Conservation (phyloP, 495 filamentous ascomycete species). For the Achaetomiella virescens region DNA sequence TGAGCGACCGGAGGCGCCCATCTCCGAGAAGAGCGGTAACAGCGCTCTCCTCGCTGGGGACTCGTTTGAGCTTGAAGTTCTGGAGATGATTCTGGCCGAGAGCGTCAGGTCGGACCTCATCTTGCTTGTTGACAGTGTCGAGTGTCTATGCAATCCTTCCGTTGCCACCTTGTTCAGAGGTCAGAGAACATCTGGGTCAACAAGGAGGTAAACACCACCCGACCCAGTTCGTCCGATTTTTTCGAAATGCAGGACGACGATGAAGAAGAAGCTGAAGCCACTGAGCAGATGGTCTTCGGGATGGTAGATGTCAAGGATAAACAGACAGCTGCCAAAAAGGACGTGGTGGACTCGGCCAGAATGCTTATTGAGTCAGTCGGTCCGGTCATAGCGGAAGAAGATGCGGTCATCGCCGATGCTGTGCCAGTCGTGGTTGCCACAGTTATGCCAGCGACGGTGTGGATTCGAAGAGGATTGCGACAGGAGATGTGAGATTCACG, state of each 20-base stretch:
- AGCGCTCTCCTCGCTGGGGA: neutral
- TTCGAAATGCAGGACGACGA: neutral
- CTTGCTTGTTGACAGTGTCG: neutral
- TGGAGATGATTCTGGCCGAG: constrained; percentile 8
- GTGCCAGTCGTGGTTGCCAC: neutral
- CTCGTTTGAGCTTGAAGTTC: constrained; percentile 6
- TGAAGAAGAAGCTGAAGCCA: neutral
- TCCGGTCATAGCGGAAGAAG: neutral
- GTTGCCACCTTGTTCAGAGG: constrained; percentile 5
- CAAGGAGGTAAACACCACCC: neutral
- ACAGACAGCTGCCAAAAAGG: neutral
- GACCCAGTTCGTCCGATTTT: neutral
- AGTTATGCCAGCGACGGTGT: neutral
- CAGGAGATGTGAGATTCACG: neutral
- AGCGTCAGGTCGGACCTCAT: constrained; percentile 2
- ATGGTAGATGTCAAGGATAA: neutral
- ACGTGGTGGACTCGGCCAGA: neutral
- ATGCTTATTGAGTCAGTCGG: neutral
- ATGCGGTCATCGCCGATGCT: neutral
- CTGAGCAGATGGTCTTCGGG: neutral
- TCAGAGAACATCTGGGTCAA: constrained; percentile 1
- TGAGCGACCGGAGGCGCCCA: neutral
- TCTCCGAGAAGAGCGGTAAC: neutral
- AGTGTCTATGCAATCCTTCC: neutral
- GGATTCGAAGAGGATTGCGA: neutral